Evolutionary conservation across 257 asterid species (phyloP), one percentile per base, ranked within the genome.

Genomic region (Linderniella brevidens): DNA sequence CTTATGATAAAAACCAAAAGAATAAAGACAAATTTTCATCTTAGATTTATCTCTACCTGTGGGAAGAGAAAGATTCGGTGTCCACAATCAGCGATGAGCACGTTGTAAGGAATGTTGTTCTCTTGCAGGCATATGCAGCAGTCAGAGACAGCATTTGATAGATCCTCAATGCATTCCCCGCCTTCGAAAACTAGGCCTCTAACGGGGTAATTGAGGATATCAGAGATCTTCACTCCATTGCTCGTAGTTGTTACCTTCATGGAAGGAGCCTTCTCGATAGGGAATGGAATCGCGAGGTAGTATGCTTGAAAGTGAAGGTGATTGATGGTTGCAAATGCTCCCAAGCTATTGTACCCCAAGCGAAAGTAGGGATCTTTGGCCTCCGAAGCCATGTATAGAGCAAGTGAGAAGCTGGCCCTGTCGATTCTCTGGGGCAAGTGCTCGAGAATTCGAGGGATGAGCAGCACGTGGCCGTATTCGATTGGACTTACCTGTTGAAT

Each of bases 271-370:
- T 58, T 77, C 55, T 80, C 88, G 4, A 80, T 60, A 3, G 93
- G 88, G 58, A 77, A 80, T 32, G 84, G 75, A 35, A 57, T 58
- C 5, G 73, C 88, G 37, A 80, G 60, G 73, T 68, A 77, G 46
- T 80, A 80, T 12, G 93, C 93, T 78, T 88, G 95, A 59, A 88
- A 88, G 68, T 88, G 95, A 56, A 88, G 98, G 67, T 84, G 98
- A 47, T 88, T 88, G 68, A 88, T 84, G 50, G 98, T 88, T 49
- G 94, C 98, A 69, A 88, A 88, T 41, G 98, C 98, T 41, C 98
- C 98, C 76, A 88, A 60, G 75, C 98, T 88, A 62, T 84, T 84
- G 74, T 88, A 88, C 35, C 98, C 98, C 79, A 88, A 50, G 3
- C 98, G 87, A 67, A 80, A 88, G 68, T 76, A 80, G 18, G 96